Evolutionary conservation across 352 stramenopile species (phyloP).

Genomic region (Phytophthora quininea): DNA sequence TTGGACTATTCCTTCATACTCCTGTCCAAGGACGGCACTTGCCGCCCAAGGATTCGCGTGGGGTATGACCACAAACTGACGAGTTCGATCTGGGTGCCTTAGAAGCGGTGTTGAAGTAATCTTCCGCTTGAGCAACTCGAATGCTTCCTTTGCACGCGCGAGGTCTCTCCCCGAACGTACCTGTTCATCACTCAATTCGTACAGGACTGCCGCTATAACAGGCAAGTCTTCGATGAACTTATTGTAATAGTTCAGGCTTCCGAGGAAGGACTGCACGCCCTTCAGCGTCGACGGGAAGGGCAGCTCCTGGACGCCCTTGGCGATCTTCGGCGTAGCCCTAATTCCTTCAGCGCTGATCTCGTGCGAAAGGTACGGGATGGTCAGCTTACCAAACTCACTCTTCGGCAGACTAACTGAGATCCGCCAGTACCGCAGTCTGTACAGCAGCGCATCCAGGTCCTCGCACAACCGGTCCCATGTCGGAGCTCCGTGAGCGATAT

Average conservation of each 20-base stretch:
- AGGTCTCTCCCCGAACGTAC: no score
- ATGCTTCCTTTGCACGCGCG: slow-evolving; percentile 3
- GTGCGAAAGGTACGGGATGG: slow-evolving; percentile 17
- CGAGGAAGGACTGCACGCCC: slow-evolving; percentile 22
- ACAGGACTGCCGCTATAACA: neutral
- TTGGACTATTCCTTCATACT: slow-evolving; percentile 12
- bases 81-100: slow-evolving; percentile 4
- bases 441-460: slow-evolving; percentile 11
- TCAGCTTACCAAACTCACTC: slow-evolving; percentile 21
- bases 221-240: slow-evolving; percentile 20
- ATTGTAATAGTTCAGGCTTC: slow-evolving; percentile 19
- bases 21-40: slow-evolving; percentile 2
- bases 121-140: slow-evolving; percentile 13
- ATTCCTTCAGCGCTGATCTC: slow-evolving; percentile 9
- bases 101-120: slow-evolving; percentile 7
- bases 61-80: slow-evolving; percentile 7
- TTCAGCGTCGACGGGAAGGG: slow-evolving; percentile 9
- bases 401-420: slow-evolving; percentile 29
- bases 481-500: slow-evolving; percentile 12
- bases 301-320: no score
- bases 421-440: slow-evolving; percentile 17
- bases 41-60: slow-evolving; percentile 15
- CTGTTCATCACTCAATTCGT: no score
- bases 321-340: neutral
- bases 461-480: slow-evolving; percentile 18